phyloP scores from a whole-genome alignment of 2,329 filamentous ascomycete genomes.

The Dactylellina parvicollis region DNA sequence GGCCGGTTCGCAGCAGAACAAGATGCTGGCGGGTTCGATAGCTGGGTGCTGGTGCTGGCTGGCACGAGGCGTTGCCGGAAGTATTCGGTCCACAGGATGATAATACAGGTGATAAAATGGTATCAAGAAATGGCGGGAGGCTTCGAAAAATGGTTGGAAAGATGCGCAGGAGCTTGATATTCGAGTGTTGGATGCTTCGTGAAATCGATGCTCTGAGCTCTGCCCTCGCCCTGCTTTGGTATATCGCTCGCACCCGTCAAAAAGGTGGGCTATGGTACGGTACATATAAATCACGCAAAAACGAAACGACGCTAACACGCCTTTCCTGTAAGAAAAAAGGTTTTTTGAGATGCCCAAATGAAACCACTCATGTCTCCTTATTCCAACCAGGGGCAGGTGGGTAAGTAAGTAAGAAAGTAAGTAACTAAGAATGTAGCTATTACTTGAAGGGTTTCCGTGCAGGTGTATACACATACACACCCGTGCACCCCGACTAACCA shows the following conservation, averaged over 20 bases:
- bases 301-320: slow-evolving; percentile 24
- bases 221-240: background rate
- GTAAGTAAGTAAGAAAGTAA: too few species aligned
- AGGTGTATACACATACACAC: too few species aligned
- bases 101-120: background rate
- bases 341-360: slow-evolving; percentile 35
- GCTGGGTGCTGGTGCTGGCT: background rate
- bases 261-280: background rate
- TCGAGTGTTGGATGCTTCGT: background rate
- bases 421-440: too few species aligned
- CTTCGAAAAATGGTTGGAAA: background rate
- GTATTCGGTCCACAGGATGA: slow-evolving; percentile 2
- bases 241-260: background rate
- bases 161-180: too few species aligned
- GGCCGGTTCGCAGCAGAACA: background rate
- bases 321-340: slow-evolving; percentile 5
- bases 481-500: too few species aligned
- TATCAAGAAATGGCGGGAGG: background rate
- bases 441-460: too few species aligned
- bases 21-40: background rate
- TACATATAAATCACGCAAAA: slow-evolving; percentile 47
- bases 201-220: background rate
- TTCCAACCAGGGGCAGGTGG: slow-evolving; percentile 6
- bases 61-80: background rate
- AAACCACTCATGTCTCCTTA: slow-evolving; percentile 43